Evolutionary conservation across 345 rosid species (phyloP), one percentile per base, ranked within the genome.

Genomic region (Corchorus olitorius): DNA sequence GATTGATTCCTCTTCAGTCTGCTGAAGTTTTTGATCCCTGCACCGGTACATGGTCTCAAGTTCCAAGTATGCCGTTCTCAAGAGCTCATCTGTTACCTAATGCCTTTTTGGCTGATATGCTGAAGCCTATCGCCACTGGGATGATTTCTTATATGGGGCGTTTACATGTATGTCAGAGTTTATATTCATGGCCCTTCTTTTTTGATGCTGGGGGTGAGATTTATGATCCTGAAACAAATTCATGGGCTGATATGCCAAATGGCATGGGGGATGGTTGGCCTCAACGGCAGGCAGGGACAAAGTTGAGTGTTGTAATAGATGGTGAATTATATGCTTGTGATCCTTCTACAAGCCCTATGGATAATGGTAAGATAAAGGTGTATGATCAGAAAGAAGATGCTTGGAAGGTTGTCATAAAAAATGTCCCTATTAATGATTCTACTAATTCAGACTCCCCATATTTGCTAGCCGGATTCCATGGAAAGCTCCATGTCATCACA

Each of bases 251-350:
- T 80, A 94, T 94, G 98, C 97, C 98, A 27, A 50, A 78, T 16
- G 98, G 97, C 59, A 94, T 94, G 97, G 98, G 92, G 7, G 97
- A 93, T 62, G 98, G 98, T 54, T 94, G 98, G 98, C 98, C 97
- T 10, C 93, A 90, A 27, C 82, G 92, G 78, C 97, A 93, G 74
- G 93, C 94, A 0, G 97, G 97, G 56, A 89, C 93, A 6, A 94
- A 94, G 79, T 70, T 91, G 64, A 94, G 98, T 53, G 94, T 91
- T 15, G 89, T 87, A 12, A 84, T 94, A 15, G 97, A 91, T 55
- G 94, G 88, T 10, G 88, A 90, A 79, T 61, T 92, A 72, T 93
- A 91, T 74, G 93, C 94, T 17, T 79, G 93, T 34, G 97, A 94
- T 74, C 94, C 92, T 53, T 94, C 92, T 56, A 92, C 93, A 35